phyloP scores from a whole-genome alignment of 176 grass and related monocot species.

The Aegilops bicornis region DNA sequence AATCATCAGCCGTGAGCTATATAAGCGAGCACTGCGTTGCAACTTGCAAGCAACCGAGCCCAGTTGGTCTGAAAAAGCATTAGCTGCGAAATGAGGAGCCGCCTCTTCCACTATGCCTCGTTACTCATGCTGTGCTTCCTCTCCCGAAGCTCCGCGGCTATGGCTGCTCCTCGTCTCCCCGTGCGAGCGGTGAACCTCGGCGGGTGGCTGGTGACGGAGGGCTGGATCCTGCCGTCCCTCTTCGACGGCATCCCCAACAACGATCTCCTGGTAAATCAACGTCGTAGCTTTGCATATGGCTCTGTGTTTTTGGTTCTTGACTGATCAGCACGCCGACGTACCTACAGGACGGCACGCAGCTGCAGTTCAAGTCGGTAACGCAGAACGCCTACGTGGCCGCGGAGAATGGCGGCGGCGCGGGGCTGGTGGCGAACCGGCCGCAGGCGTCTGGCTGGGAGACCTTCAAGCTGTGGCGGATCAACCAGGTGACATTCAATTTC shows the following conservation, averaged over 20 bases:
- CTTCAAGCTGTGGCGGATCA: conserved; percentile 79
- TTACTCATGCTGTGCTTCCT: not conserved
- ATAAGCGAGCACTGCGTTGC: not conserved
- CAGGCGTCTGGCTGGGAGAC: conserved; percentile 60
- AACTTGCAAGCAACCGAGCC: not conserved
- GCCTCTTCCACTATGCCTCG: not conserved
- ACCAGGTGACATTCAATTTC: conserved; percentile 46
- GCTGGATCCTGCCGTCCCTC: conserved; percentile 65
- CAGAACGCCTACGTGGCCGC: conserved; percentile 52
- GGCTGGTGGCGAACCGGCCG: conserved; percentile 48
- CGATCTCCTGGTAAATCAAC: conserved; percentile 46
- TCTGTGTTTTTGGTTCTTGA: not conserved
- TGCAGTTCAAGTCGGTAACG: conserved; percentile 60
- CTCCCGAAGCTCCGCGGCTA: not conserved
- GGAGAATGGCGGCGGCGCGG: conserved; percentile 48
- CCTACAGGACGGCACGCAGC: conserved; percentile 21
- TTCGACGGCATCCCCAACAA: conserved; percentile 69
- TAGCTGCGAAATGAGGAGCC: not conserved
- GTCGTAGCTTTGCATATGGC: not conserved
- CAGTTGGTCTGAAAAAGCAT: not conserved
- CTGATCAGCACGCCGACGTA: not conserved
- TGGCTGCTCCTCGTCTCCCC: not conserved
- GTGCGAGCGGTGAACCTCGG: conserved; percentile 67
- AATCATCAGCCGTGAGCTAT: not conserved
- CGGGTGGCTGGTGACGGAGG: conserved; percentile 70